Evolutionary conservation across 345 rosid species (phyloP), one percentile per base, ranked within the genome.

Genomic region (Sisymbrium altissimum): DNA sequence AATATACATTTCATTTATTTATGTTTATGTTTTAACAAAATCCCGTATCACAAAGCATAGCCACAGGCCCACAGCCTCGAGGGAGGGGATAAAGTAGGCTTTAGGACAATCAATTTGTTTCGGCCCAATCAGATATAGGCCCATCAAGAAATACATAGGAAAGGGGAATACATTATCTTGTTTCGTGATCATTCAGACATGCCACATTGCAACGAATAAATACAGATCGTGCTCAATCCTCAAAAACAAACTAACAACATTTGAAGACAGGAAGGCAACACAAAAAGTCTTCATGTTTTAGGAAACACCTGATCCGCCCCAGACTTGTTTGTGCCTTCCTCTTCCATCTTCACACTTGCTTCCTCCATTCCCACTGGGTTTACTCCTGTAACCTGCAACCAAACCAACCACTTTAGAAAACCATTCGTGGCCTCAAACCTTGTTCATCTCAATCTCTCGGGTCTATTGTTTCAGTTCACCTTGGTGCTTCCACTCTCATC

Each of bases 301-400:
- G 86, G 76, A 57, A 79, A 82, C 55, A 66, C 61, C 76, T 81
- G 91, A 61, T 90, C 90, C 1, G 83, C 66, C 43, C 60, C 72
- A 23, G 82, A 72, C 83, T 84, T 88, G 79, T 62, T 80, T 64
- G 66, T 40, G 62, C 78, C 86, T 66, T 89, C 98, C 52, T 83
- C 89, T 67, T 89, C 97, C 57, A 81, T 76, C 79, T 89, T 90
- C 76, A 86, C 77, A 68, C 72, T 73, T 67, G 87, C 73, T 57
- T 86, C 98, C 73, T 87, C 96, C 39, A 85, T 77, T 57, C 83
- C 78, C 89, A 87, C 82, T 61, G 90, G 70, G 69, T 73, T 80
- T 27, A 62, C 55, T 62, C 84, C 91, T 40, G 64, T 32, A 54
- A 71, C 84, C 97, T 93, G 89, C 79, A 80, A 75, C 63, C 64